These are phyloP conservation scores for Candida maris DNA, from an alignment of 805 yeast species.

Conservation along the genomic window DNA sequence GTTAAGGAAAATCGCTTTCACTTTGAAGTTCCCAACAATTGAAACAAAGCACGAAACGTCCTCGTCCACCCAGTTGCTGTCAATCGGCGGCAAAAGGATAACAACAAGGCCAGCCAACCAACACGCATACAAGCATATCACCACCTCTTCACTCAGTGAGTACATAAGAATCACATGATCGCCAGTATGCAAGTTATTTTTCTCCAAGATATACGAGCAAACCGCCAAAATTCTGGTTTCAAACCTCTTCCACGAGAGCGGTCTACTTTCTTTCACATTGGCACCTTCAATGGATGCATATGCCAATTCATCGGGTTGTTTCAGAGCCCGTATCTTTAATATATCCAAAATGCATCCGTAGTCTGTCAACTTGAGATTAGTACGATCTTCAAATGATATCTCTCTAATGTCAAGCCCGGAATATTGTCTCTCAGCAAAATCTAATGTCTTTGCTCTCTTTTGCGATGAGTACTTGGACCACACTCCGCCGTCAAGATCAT, in stretches of 20 bases:
- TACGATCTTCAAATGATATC: conserved; percentile 71
- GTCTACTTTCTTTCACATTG: conserved; percentile 46
- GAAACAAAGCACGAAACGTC: conserved; percentile 66
- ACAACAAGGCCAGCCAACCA: conserved; percentile 75
- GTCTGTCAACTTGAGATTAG: conserved; percentile 68
- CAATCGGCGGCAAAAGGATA: conserved; percentile 71
- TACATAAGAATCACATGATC: conserved; percentile 77
- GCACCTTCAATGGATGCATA: conserved; percentile 43
- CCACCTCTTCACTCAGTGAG: conserved; percentile 82
- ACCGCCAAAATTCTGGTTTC: conserved; percentile 75
- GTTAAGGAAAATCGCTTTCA: conserved; percentile 71
- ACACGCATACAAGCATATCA: conserved; percentile 82
- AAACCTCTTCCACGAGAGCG: conserved; percentile 75
- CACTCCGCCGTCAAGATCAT: conserved; percentile 73
- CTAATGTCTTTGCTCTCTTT: conserved; percentile 57
- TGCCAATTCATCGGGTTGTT: conserved; percentile 78
- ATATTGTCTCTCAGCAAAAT: conserved; percentile 66
- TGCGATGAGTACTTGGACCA: conserved; percentile 78
- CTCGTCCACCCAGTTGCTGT: conserved; percentile 54
- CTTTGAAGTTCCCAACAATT: conserved; percentile 66
- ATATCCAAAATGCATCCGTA: conserved; percentile 70
- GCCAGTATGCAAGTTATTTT: conserved; percentile 61
- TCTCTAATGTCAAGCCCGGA: conserved; percentile 80
- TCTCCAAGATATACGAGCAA: conserved; percentile 64
- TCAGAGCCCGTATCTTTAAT: conserved; percentile 70